Evolutionary conservation across 495 filamentous ascomycete species (phyloP).

Genomic region (Penicillium mononematosum): DNA sequence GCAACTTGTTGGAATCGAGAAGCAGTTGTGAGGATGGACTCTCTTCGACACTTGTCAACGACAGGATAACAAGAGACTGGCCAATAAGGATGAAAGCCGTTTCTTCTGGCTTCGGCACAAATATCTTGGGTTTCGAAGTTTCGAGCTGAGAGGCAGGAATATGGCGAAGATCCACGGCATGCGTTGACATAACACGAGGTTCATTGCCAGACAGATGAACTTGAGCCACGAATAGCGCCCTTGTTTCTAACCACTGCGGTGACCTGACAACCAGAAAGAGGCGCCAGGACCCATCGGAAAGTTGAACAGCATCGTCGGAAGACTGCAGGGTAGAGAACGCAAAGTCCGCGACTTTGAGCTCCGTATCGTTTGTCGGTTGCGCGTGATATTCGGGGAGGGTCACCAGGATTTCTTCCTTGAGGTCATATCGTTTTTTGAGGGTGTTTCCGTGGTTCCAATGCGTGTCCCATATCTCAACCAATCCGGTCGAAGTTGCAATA

Average conservation of each 20-base stretch:
- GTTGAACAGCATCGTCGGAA: constrained; percentile 16
- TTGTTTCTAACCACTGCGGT: constrained; percentile 20
- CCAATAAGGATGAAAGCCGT: constrained; percentile 83
- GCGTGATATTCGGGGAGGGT: constrained; percentile 19
- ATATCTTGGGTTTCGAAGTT: constrained; percentile 62
- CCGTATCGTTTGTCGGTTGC: constrained; percentile 33
- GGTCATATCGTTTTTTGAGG: constrained; percentile 52
- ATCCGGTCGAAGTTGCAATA: constrained; percentile 68
- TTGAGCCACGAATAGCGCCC: constrained; percentile 32
- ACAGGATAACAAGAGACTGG: constrained; percentile 71
- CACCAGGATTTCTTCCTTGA: constrained; percentile 38
- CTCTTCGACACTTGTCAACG: constrained; percentile 58
- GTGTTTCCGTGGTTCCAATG: constrained; percentile 73
- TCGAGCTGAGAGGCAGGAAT: constrained; percentile 26
- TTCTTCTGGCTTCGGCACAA: constrained; percentile 70
- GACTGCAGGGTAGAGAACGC: constrained; percentile 26
- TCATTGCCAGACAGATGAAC: constrained; percentile 29
- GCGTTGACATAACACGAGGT: constrained; percentile 31
- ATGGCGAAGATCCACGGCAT: constrained; percentile 27
- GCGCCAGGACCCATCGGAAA: constrained; percentile 30
- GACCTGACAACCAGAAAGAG: constrained; percentile 35
- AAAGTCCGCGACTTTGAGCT: constrained; percentile 41
- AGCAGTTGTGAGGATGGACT: constrained; percentile 69
- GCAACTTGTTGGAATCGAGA: constrained; percentile 55
- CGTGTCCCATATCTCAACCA: constrained; percentile 80